Base-by-base conservation (phyloP, 257 asterid genomes). In the Thymus quinquecostatus region DNA sequence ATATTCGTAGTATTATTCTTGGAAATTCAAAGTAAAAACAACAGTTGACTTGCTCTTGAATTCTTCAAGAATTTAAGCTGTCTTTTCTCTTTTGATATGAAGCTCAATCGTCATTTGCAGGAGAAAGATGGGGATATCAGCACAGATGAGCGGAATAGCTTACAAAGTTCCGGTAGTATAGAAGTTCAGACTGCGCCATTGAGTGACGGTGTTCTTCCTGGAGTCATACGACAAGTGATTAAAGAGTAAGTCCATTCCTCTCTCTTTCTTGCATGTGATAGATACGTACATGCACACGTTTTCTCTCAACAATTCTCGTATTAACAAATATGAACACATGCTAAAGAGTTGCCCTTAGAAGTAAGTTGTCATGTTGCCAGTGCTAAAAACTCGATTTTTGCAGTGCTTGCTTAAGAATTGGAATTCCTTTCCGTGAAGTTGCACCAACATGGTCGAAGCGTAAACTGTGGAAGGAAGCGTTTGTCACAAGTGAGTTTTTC, bases 111-210 rank as follows among this genome's bases (percentile, higher is more conserved):
- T 72, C 33, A 21, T 77, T 10, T 74, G 70, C 84, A 89, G 97
- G 88, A 88, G 68, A 80, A 75, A 57, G 68, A 66, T 62, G 80
- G 68, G 59, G 80, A 74, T 69, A 27, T 6, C 62, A 34, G 64
- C 57, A 58, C 61, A 40, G 29, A 36, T 60, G 74, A 81, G 74
- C 67, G 54, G 77, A 69, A 78, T 70, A 78, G 77, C 48, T 54
- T 60, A 27, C 85, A 49, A 71, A 71, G 43, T 60, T 36, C 29
- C 27, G 73, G 60, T 41, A 66, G 73, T 70, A 57, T 88, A 62
- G 97, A 89, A 81, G 79, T 89, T 74, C 99, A 89, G 82, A 89
- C 96, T 40, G 91, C 99, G 73, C 89, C 98, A 41, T 47, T 92
- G 51, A 55, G 69, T 41, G 91, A 87, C 41, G 98, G 97, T 65